These are phyloP conservation scores for Saccharomyces paradoxus DNA, from an alignment of 805 yeast species.

Conservation along the genomic window DNA sequence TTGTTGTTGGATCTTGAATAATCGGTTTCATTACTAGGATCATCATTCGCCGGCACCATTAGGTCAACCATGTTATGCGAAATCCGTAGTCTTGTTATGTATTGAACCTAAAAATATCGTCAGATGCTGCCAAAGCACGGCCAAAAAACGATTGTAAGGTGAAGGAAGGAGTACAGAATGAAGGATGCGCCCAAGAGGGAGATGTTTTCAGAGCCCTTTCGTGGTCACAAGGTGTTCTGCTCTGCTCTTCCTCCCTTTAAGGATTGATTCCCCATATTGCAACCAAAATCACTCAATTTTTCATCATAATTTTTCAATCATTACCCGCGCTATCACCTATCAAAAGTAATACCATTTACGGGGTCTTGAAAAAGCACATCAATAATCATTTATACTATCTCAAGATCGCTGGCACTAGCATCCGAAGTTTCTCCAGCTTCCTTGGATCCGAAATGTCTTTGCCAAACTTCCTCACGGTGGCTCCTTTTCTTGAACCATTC, in stretches of 20 bases:
- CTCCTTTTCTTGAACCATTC: slow-evolving; percentile 22
- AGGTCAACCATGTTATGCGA: neutral
- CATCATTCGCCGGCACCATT: neutral
- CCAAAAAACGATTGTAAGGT: neutral
- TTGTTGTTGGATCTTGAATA: neutral
- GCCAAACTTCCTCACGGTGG: slow-evolving; percentile 26
- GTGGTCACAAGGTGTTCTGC: neutral
- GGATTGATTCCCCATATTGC: neutral
- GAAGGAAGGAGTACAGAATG: neutral
- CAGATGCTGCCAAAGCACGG: neutral
- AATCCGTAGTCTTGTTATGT: neutral
- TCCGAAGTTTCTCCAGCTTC: neutral
- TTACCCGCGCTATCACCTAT: neutral
- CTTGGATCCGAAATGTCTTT: slow-evolving; percentile 22
- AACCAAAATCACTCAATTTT: neutral
- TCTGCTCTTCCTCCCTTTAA: neutral
- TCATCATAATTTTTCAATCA: neutral
- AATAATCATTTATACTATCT: slow-evolving; percentile 17
- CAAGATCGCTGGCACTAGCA: slow-evolving; percentile 27
- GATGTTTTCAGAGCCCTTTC: neutral
- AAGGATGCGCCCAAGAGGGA: neutral
- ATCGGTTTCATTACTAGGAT: neutral
- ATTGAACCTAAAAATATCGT: neutral
- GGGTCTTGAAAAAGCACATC: neutral
- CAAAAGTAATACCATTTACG: slow-evolving; percentile 2